Evolutionary conservation across 2,329 filamentous ascomycete species (phyloP), one percentile per base, ranked within the genome.

Genomic region (Tolypocladium inflatum): DNA sequence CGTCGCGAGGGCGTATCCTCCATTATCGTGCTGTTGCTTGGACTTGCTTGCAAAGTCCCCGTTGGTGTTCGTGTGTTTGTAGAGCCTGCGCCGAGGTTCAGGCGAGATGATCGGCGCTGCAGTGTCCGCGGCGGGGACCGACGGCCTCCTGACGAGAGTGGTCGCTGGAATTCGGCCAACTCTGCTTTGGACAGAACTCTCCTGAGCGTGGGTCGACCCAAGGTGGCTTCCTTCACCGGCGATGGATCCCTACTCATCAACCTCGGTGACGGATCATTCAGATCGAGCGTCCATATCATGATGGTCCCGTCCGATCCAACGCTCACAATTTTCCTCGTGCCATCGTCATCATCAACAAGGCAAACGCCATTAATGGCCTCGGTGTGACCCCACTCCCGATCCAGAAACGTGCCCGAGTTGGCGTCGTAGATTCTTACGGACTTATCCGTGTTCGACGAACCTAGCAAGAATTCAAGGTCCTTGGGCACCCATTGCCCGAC

Each of bases 401-500:
- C 89, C 35, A 97, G 75, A 58, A 99, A 87, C 2, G 78, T 75
- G 10, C 93, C 92, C 48, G 84, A 86, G 61, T 88, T 86, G 37
- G 84, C 79, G 64, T 96, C 90, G 66, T 99, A 99, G 19, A 99
- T 77, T 41, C 94, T 82, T 58, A 99, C 87, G 0, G 94, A 97
- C 70, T 97, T 99, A 72, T 99, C 94, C 1, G 90, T 96, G 65
- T 92, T 92, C 10, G 93, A 97, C 13, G 94, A 82, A n/a, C 91
- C 92, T 21, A 94, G 80, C 55, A 99, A 80, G 55, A 95, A 82
- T 35, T 86, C 82, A 3, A 80, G 73, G 45, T 76, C 84, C 70
- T 71, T 79, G 51, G 73, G 81, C 72, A 61, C 80, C 71, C 65
- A 84, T 74, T 68, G 84, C 66, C 69, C 85, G 58, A 86, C 83